These are phyloP conservation scores for Globisporangium carolinianum DNA, from an alignment of 352 stramenopile species.

Conservation along the genomic window DNA sequence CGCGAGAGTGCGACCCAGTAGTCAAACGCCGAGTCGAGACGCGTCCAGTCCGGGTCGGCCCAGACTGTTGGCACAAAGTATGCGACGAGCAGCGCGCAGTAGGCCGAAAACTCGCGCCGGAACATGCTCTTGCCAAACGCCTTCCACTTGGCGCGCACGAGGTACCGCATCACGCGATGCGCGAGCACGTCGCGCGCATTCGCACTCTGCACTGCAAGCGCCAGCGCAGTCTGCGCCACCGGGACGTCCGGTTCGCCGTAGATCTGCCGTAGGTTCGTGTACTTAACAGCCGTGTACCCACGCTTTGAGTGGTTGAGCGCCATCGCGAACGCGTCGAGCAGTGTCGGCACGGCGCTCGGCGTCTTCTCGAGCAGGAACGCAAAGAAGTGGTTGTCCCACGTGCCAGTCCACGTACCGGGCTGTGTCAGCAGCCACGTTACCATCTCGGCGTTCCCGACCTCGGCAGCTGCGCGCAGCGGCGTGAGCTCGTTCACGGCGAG, in stretches of 20 bases:
- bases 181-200: conserved; percentile 39
- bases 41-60: conserved; percentile 43
- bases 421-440: conserved; percentile 38
- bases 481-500: conserved; percentile 29
- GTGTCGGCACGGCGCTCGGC: conserved; percentile 25
- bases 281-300: conserved; percentile 41
- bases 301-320: conserved; percentile 40
- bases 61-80: conserved; percentile 59
- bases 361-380: conserved; percentile 47
- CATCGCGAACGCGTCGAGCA: conserved; percentile 46
- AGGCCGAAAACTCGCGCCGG: conserved; percentile 37
- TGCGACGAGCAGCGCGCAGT: conserved; percentile 35
- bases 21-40: conserved; percentile 28
- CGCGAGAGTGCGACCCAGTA: conserved; percentile 33
- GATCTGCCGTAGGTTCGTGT: conserved; percentile 32
- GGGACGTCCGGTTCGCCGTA: conserved; percentile 44
- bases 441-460: conserved; percentile 53
- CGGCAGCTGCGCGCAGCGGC: conserved; percentile 36
- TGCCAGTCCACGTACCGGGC: conserved; percentile 24
- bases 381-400: conserved; percentile 47
- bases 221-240: conserved; percentile 41
- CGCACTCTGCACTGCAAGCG: conserved; percentile 27
- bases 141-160: conserved; percentile 55
- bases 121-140: conserved; percentile 48
- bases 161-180: conserved; percentile 47